phyloP scores from a whole-genome alignment of 805 yeast genomes.

The Kluyveromyces lactis region DNA sequence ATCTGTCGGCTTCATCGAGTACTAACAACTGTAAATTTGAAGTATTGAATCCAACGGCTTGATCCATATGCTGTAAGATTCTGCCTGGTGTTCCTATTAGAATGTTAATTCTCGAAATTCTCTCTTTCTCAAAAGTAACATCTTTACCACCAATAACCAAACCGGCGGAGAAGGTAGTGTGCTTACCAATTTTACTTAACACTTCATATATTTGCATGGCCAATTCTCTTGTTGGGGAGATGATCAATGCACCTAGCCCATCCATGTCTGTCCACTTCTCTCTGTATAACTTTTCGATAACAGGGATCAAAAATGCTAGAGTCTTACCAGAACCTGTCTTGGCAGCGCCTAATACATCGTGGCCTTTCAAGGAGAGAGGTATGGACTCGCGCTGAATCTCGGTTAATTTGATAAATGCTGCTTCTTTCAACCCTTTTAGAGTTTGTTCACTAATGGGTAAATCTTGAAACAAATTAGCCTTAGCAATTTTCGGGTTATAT shows the following conservation, averaged over 20 bases:
- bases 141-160: constrained; percentile 92
- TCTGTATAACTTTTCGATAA: constrained; percentile 58
- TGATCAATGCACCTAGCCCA: constrained; percentile 81
- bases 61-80: constrained; percentile 82
- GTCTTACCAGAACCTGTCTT: constrained; percentile 84
- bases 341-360: constrained; percentile 82
- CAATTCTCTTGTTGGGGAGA: constrained; percentile 88
- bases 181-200: constrained; percentile 67
- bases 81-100: constrained; percentile 91
- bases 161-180: constrained; percentile 76
- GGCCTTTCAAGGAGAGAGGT: constrained; percentile 64
- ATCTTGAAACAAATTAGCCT: constrained; percentile 53
- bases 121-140: constrained; percentile 68
- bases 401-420: constrained; percentile 75
- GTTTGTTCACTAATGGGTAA: constrained; percentile 67
- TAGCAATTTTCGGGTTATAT: constrained; percentile 37
- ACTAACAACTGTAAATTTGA: constrained; percentile 71
- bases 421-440: constrained; percentile 60
- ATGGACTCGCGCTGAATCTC: constrained; percentile 80
- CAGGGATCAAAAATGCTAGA: constrained; percentile 75
- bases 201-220: constrained; percentile 91
- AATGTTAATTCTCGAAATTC: constrained; percentile 72
- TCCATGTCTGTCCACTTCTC: constrained; percentile 74
- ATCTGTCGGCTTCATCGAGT: constrained; percentile 87
- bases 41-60: constrained; percentile 71